Percentiles rank a stretch among this genome's conserved stretches.
Evolutionary conservation across 139 green algal genomes (phyloP).

Genomic region (Chlamydomonas sphaeroides): DNA sequence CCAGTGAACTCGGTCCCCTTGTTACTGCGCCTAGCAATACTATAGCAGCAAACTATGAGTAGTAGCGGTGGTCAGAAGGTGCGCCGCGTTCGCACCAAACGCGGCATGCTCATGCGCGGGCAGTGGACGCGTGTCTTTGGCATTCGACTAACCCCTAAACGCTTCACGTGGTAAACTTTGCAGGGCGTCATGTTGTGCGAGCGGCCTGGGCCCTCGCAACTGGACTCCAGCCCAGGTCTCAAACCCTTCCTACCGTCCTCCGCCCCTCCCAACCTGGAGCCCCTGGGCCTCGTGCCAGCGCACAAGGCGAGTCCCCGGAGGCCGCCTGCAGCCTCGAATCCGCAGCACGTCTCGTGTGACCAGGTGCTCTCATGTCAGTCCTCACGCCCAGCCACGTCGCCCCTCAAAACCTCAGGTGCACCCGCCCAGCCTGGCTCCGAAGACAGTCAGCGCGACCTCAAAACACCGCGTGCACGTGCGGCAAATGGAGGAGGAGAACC

Average conservation of each 20-base stretch:
- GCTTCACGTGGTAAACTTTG: too few species aligned
- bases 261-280: not conserved
- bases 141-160: too few species aligned
- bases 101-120: too few species aligned
- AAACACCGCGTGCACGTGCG: not conserved
- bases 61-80: too few species aligned
- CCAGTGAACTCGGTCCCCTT: too few species aligned
- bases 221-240: not conserved
- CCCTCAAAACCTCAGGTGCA: not conserved
- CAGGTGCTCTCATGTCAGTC: too few species aligned
- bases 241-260: slow-evolving; percentile 33
- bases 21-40: too few species aligned
- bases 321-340: not conserved
- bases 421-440: slow-evolving; percentile 17
- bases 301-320: not conserved
- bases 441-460: not conserved
- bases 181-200: slow-evolving; percentile 30
- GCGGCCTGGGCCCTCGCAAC: not conserved
- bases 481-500: slow-evolving; percentile 22
- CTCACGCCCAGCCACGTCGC: not conserved
- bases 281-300: not conserved
- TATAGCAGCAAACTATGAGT: too few species aligned
- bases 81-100: too few species aligned
- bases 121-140: too few species aligned
- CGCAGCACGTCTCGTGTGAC: too few species aligned